A percentile compares a stretch with the other conserved stretches of the same genome.
phyloP scores from a whole-genome alignment of 768 basidiomycete species.

The Tulasnella sp. region DNA sequence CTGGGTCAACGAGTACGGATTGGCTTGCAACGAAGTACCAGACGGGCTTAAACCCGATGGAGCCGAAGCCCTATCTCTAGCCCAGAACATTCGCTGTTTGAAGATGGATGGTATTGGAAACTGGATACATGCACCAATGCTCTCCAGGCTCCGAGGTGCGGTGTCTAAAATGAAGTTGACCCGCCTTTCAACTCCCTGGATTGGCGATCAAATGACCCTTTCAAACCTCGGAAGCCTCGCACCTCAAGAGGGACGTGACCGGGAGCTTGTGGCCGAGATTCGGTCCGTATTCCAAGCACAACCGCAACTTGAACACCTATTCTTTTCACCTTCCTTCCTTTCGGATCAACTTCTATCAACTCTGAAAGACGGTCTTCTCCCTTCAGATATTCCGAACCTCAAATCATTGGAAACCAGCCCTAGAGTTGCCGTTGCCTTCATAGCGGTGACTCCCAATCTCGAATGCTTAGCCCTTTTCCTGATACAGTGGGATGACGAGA shows the following conservation, averaged over 20 bases:
- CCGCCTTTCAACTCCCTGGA: neutral
- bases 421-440: neutral
- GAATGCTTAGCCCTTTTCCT: neutral
- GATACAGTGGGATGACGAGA: neutral
- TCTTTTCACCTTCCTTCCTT: neutral
- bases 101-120: neutral
- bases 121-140: neutral
- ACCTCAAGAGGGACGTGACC: neutral
- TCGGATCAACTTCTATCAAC: neutral
- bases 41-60: neutral
- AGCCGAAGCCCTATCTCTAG: neutral
- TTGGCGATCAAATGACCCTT: neutral
- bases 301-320: neutral
- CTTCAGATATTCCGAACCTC: neutral
- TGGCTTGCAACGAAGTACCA: neutral
- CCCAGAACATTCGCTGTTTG: neutral
- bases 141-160: neutral
- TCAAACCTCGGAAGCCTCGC: too few species aligned
- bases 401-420: neutral
- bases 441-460: neutral
- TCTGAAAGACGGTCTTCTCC: neutral
- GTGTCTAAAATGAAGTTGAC: neutral
- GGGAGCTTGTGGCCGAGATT: neutral
- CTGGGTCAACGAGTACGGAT: neutral
- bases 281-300: neutral